Evolutionary conservation across 148 eudicot genomes (phyloP).

Genomic region (Chenopodium berlandieri): DNA sequence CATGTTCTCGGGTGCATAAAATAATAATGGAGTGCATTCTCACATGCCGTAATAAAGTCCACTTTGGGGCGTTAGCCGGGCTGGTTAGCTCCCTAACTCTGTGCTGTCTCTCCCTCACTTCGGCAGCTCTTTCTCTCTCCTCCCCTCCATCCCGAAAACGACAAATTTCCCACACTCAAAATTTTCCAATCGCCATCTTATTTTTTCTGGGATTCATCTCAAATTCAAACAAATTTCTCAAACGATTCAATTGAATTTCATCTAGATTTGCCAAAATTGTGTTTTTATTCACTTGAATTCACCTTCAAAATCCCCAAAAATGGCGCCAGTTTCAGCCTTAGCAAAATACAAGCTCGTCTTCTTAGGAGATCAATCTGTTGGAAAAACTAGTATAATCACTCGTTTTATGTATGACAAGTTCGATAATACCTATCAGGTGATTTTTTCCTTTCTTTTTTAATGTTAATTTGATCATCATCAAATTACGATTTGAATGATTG

Average conservation of each 20-base stretch:
- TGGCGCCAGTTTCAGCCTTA: conserved; percentile 58
- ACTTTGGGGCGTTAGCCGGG: background rate
- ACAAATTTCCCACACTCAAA: conserved; percentile 1
- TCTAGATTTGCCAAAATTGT: background rate
- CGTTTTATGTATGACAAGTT: conserved; percentile 57
- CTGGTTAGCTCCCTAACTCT: background rate
- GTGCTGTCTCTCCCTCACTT: background rate
- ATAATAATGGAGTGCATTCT: no score
- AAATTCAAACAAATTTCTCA: background rate
- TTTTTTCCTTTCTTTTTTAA: background rate
- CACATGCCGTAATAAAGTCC: no score
- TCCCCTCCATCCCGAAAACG: background rate
- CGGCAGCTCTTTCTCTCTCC: background rate
- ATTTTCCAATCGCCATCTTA: no score
- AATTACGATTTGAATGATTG: conserved; percentile 8
- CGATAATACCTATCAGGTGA: conserved; percentile 51
- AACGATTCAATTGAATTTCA: background rate
- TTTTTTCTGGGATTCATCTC: background rate
- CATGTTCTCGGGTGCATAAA: no score
- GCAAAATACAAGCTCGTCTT: conserved; percentile 54
- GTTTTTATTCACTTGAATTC: background rate
- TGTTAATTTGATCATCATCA: conserved; percentile 17
- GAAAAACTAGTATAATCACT: conserved; percentile 53
- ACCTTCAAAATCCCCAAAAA: conserved; percentile 4
- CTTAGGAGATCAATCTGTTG: conserved; percentile 54